A percentile compares a stretch with the other conserved stretches of the same genome.
Conservation (phyloP, 495 filamentous ascomycete genomes). For the Aspergillus kassunensis region DNA sequence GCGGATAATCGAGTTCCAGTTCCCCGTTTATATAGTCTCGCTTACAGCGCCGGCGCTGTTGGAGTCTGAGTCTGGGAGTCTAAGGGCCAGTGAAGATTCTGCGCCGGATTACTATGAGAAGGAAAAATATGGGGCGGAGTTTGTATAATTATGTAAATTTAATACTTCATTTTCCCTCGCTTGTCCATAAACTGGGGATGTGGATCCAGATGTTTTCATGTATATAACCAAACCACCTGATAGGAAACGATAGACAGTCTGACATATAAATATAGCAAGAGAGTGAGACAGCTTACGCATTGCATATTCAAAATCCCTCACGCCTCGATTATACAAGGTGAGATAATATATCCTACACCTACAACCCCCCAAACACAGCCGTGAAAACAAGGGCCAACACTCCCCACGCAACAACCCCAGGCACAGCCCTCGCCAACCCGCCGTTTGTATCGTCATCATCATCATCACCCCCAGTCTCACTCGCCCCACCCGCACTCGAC, state of each 20-base stretch:
- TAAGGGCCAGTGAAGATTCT: background rate
- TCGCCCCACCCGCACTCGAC: background rate
- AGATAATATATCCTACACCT: too few relatives aligned
- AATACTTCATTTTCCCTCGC: too few relatives aligned
- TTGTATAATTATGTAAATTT: too few relatives aligned
- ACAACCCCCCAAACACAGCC: background rate
- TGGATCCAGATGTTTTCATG: too few relatives aligned
- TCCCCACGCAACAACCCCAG: background rate
- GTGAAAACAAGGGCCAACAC: background rate
- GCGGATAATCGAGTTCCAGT: slow-evolving; percentile 12
- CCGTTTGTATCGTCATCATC: background rate
- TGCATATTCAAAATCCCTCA: too few relatives aligned
- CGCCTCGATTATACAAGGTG: too few relatives aligned
- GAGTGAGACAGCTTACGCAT: too few relatives aligned
- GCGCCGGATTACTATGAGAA: slow-evolving; percentile 1
- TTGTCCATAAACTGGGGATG: too few relatives aligned
- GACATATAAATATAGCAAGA: too few relatives aligned
- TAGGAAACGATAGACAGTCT: too few relatives aligned
- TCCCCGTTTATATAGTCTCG: slow-evolving; percentile 6
- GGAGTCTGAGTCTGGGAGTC: background rate
- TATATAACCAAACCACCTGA: too few relatives aligned
- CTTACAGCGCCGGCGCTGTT: background rate
- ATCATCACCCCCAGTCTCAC: background rate
- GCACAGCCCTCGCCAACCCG: background rate
- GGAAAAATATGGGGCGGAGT: background rate